Conservation (phyloP, 495 filamentous ascomycete genomes). For the Neurospora sublineolata region DNA sequence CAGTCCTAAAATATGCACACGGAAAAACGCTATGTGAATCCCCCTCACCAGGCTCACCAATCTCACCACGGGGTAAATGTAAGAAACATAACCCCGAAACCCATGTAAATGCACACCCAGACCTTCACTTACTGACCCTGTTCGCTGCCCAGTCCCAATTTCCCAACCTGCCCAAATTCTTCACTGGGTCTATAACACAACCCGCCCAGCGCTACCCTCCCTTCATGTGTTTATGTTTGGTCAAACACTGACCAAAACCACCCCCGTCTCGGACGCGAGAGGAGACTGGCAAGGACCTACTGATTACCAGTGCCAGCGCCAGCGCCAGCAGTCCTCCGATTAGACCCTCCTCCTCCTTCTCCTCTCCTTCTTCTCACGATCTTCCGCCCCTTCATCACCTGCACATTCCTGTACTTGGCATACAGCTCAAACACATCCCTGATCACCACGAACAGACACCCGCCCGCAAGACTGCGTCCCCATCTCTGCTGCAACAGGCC, state of each 20-base stretch:
- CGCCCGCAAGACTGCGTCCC: slow-evolving; percentile 70
- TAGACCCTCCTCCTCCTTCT: not conserved
- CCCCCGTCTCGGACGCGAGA: not conserved
- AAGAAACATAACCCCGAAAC: not conserved
- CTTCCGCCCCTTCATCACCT: slow-evolving; percentile 52
- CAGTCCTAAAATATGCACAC: not conserved
- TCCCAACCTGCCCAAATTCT: not conserved
- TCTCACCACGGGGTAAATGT: not conserved
- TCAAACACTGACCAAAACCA: not conserved
- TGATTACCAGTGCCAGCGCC: not conserved
- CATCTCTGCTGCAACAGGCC: slow-evolving; percentile 64
- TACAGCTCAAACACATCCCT: slow-evolving; percentile 68
- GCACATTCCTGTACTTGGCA: slow-evolving; percentile 59
- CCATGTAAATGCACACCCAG: not conserved
- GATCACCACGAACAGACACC: slow-evolving; percentile 66
- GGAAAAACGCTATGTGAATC: not conserved
- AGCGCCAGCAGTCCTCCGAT: not conserved
- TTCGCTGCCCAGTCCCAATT: not conserved
- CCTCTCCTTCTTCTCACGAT: slow-evolving; percentile 30
- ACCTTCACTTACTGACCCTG: not conserved
- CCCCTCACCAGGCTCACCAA: not conserved
- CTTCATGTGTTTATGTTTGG: not conserved
- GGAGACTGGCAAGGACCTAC: not conserved
- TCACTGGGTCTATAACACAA: not conserved
- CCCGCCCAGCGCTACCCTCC: not conserved